Conservation (phyloP, 306 rosid species). For the Rosa persica region DNA sequence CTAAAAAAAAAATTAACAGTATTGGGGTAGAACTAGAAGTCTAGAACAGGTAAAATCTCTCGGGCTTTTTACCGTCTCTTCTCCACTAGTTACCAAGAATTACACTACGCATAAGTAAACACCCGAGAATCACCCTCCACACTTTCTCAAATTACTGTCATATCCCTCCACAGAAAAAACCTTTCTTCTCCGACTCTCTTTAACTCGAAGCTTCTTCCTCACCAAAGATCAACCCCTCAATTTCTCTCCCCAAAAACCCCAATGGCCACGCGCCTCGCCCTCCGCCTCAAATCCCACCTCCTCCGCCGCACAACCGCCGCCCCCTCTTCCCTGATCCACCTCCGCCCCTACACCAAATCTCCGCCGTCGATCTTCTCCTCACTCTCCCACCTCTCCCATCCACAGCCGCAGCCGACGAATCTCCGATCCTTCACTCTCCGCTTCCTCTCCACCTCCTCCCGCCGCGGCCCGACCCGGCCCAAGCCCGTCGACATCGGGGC, state of each 20-base stretch:
- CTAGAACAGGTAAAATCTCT: too few species aligned
- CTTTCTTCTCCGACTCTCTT: neutral
- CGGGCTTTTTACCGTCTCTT: too few species aligned
- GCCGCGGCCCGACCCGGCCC: slow-evolving; percentile 51
- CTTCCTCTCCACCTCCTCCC: slow-evolving; percentile 64
- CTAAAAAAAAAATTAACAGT: too few species aligned
- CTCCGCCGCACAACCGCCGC: slow-evolving; percentile 33
- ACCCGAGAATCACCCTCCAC: too few species aligned
- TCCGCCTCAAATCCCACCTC: slow-evolving; percentile 63
- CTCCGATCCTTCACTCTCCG: slow-evolving; percentile 32
- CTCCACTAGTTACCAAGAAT: too few species aligned
- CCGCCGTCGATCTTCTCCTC: slow-evolving; percentile 22
- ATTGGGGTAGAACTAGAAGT: too few species aligned
- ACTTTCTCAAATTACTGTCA: neutral
- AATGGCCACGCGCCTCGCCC: slow-evolving; percentile 64
- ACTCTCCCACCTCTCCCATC: neutral
- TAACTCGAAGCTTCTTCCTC: neutral
- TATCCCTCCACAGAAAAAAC: neutral
- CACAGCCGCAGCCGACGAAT: slow-evolving; percentile 10
- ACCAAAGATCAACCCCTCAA: neutral
- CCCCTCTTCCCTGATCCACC: slow-evolving; percentile 24
- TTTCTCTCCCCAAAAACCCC: neutral
- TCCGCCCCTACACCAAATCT: slow-evolving; percentile 18
- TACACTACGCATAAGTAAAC: too few species aligned
- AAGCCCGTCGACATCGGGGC: slow-evolving; percentile 65